Base-by-base conservation (phyloP, 2,329 filamentous ascomycete species). In the Eutypella sp. region DNA sequence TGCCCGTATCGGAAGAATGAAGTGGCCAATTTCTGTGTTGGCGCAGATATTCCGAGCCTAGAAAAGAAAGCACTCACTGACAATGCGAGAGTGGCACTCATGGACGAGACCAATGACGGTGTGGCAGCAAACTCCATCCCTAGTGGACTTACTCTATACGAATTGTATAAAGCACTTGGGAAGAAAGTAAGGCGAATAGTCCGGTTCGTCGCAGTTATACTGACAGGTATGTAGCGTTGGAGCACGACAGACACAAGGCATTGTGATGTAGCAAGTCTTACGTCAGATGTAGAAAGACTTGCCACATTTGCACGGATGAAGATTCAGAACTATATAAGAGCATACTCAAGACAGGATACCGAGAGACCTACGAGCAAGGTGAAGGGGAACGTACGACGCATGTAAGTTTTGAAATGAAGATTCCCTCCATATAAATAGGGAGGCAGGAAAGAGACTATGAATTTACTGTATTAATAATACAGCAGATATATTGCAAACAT, bases 401-500 rank as follows among this genome's bases (percentile, higher is more conserved):
- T 42, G 45, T 46, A 16, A 34, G 45, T 18, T 19, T 8, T n/a
- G n/a, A n/a, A n/a, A n/a, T n/a, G 5, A 23, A 29, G 25, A 8
- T 7, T 29, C 13, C 25, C 7, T 8, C 25, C 25, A 29, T 29
- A 29, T 29, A 13, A 29, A 7, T 13, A n/a, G n/a, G n/a, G n/a
- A n/a, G n/a, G n/a, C n/a, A n/a, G n/a, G n/a, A n/a, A n/a, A n/a
- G n/a, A n/a, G n/a, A n/a, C n/a, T n/a, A n/a, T n/a, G n/a, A n/a
- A n/a, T 29, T 29, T 29, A 29, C 7, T 7, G 7, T 29, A 13
- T 41, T 50, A 2, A 50, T 19, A 27, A 3, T 4, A 13, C 9
- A 29, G 23, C 20, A 51, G 49, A 42, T 51, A 48, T n/a, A 33
- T 48, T 19, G 25, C 44, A 24, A 40, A 27, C 23, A 19, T 51